phyloP scores from a whole-genome alignment of 805 yeast genomes.

The Myxozyma vanderwaltii region DNA sequence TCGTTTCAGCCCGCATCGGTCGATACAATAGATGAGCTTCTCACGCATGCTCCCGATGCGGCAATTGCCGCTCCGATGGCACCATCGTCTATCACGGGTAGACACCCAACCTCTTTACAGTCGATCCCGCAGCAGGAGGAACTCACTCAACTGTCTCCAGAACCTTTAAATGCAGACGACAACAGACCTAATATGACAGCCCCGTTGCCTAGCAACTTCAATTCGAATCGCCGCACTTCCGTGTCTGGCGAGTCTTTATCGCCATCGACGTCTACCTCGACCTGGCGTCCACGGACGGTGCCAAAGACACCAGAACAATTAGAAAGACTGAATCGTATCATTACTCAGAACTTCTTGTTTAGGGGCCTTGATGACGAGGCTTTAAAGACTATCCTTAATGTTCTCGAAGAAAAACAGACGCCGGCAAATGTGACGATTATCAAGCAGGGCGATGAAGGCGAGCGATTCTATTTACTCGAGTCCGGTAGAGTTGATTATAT shows the following conservation, averaged over 20 bases:
- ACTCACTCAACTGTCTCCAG: background rate
- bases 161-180: background rate
- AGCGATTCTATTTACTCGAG: constrained; percentile 85
- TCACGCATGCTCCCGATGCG: constrained; percentile 13
- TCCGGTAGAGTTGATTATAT: constrained; percentile 78
- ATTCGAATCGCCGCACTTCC: constrained; percentile 32
- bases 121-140: constrained; percentile 5
- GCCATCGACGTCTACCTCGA: constrained; percentile 43
- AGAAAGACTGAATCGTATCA: constrained; percentile 65
- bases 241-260: constrained; percentile 33
- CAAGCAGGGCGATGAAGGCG: constrained; percentile 93
- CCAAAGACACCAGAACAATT: constrained; percentile 53
- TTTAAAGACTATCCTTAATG: constrained; percentile 72
- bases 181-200: background rate
- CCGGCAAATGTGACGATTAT: constrained; percentile 54
- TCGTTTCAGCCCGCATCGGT: constrained; percentile 14
- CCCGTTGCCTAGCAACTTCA: constrained; percentile 31
- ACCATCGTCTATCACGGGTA: background rate
- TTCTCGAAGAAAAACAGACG: constrained; percentile 74
- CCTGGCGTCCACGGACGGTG: constrained; percentile 35
- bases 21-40: constrained; percentile 4
- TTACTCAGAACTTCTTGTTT: constrained; percentile 82
- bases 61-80: constrained; percentile 1
- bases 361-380: constrained; percentile 78
- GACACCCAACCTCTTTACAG: constrained; percentile 1